Base-by-base conservation (phyloP, 805 yeast species). In the Ogataea trehaloabstinens region DNA sequence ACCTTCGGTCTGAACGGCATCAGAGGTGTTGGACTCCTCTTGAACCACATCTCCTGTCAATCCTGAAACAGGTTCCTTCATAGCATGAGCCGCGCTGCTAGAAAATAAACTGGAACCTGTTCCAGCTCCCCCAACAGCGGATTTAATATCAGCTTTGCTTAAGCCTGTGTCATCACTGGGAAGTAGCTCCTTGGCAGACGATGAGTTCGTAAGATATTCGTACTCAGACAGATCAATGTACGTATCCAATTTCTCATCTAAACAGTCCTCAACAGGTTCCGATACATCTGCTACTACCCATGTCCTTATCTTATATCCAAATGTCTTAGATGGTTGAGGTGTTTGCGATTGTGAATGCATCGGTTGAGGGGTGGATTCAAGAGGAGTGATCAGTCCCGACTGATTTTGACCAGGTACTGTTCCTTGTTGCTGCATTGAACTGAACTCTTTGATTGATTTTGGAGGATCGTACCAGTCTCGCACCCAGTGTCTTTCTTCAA, bases 51-150 rank as follows among this genome's bases (percentile, higher is more conserved):
- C n/a, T n/a, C n/a, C n/a, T n/a, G n/a, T n/a, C n/a, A n/a, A n/a
- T n/a, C n/a, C n/a, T n/a, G n/a, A n/a, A n/a, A n/a, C n/a, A n/a
- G n/a, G n/a, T n/a, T 47, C 48, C 32, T 55, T 47, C 40, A 41
- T 12, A 12, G 48, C 52, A 33, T 46, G 54, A 12, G 63, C 63
- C 3, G 61, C 59, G 43, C 62, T 53, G 43, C 60, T 58, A 2
- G 64, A 55, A 30, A 61, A 60, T 19, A 57, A 37, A 6, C 48
- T 42, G 7, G 49, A 46, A 12, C 55, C 54, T n/a, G 53, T 60
- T 24, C 58, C 61, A 21, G 58, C 45, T 19, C 67, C 73, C 19
- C 70, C 69, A 12, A 64, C 70, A 1, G 72, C 71, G 21, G 68
- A 69, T 38, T 67, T 61, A 21, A 66, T 65, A 49, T 66, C 70